Percentiles rank a stretch among this genome's conserved stretches.
Evolutionary conservation across 441 rosid genomes (phyloP).

Genomic region (Viola pubescens): DNA sequence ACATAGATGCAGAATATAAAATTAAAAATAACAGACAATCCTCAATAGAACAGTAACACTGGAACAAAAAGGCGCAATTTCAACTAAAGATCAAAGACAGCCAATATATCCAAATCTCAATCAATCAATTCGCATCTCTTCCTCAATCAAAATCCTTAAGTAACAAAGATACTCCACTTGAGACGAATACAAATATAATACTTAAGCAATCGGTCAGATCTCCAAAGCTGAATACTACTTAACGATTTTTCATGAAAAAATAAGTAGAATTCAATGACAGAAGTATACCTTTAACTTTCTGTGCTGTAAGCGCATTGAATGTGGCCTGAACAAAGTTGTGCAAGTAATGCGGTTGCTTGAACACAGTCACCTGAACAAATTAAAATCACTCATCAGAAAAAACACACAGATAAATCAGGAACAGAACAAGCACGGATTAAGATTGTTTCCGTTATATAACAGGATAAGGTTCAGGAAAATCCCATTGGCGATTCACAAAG

Average conservation of each 20-base stretch:
- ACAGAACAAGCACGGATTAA: constrained; percentile 1
- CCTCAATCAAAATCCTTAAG: too few relatives aligned
- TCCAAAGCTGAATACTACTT: too few relatives aligned
- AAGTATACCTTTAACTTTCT: constrained; percentile 69
- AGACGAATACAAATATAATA: too few relatives aligned
- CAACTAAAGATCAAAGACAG: too few relatives aligned
- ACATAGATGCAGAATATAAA: too few relatives aligned
- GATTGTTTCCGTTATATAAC: background rate
- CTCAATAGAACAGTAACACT: too few relatives aligned
- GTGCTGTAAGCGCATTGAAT: constrained; percentile 68
- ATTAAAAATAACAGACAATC: too few relatives aligned
- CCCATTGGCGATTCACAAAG: background rate
- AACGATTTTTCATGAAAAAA: background rate
- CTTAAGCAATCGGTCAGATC: too few relatives aligned
- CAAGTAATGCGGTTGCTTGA: constrained; percentile 72
- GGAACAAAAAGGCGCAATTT: too few relatives aligned
- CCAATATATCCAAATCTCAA: too few relatives aligned
- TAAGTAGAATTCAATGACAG: background rate
- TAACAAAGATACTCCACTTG: too few relatives aligned
- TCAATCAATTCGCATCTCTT: too few relatives aligned
- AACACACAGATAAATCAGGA: background rate
- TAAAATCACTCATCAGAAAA: background rate
- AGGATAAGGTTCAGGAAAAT: background rate
- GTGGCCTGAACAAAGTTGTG: constrained; percentile 87
- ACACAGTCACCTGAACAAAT: constrained; percentile 78